Base-by-base conservation (phyloP, 345 rosid species). In the Heritiera fomes region DNA sequence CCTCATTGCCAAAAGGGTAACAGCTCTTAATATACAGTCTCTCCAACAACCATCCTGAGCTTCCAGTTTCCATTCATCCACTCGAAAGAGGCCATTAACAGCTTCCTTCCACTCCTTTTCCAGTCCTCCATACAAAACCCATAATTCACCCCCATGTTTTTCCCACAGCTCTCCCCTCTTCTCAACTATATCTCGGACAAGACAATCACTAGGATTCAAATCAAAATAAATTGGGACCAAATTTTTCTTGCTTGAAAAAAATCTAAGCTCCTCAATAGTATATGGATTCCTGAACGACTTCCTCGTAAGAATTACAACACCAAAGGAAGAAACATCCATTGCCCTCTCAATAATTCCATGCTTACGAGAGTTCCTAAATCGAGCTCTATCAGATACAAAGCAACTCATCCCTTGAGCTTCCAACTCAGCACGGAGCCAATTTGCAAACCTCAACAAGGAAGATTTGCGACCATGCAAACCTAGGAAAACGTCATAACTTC, bases 51-150 rank as follows among this genome's bases (percentile, higher is more conserved):
- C 98, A 20, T 91, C 93, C 65, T 83, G 93, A 83, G 98, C 97
- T 84, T 94, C 97, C 47, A 94, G 90, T 83, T 94, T 94, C 95
- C 97, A 91, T 28, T 96, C 98, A 84, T 90, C 94, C 75, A 87
- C 91, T 3, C 92, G 87, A 8, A 89, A 85, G 32, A 96, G 84
- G 77, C 94, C 87, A 41, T 85, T 86, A 47, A 96, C 88, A 0
- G 98, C 98, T 79, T 92, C 99, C 82, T 80, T 96, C 98, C 99
- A 96, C 69, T 96, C 99, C 81, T 87, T 90, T 87, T 96, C 99
- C 73, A 91, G 73, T 23, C 98, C 98, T 38, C 97, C 97, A 41
- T 94, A 96, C 40, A 86, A 78, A 86, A 84, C 82, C 98, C 98
- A 93, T 6, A 94, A 61, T 71, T 93, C 97, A 7, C 98, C 99